Evolutionary conservation across 2,329 filamentous ascomycete species (phyloP).

Genomic region (Xenoacremonium recifei): DNA sequence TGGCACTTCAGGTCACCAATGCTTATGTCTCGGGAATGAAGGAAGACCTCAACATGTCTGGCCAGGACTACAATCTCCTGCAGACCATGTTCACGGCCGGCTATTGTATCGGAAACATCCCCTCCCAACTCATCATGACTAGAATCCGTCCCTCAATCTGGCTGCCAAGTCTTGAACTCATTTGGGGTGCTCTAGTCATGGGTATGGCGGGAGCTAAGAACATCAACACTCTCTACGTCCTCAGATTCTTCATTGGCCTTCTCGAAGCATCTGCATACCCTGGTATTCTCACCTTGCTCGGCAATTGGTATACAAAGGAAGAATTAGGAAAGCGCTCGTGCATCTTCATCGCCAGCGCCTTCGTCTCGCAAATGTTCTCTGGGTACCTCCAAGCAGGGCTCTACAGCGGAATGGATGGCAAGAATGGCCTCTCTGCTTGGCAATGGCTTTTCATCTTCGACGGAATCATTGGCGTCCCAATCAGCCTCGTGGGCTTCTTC

Average conservation of each 20-base stretch:
- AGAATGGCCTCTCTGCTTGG: constrained; percentile 18
- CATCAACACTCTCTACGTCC: constrained; percentile 20
- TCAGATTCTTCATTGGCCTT: constrained; percentile 45
- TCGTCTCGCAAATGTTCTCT: constrained; percentile 43
- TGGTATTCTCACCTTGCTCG: constrained; percentile 37
- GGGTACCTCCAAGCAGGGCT: constrained; percentile 43
- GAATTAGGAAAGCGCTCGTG: constrained; percentile 42
- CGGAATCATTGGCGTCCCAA: constrained; percentile 15
- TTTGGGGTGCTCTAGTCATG: constrained; percentile 23
- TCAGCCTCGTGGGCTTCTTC: constrained; percentile 16
- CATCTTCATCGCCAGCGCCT: constrained; percentile 43
- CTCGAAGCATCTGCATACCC: constrained; percentile 38
- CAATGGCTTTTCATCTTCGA: constrained; percentile 42
- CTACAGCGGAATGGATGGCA: constrained; percentile 39
- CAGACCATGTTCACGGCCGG: constrained; percentile 12
- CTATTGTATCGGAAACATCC: constrained; percentile 12
- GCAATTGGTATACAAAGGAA: constrained; percentile 42
- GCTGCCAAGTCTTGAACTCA: constrained; percentile 28
- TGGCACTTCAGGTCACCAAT: no score
- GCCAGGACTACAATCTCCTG: constrained; percentile 13
- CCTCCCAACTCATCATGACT: constrained; percentile 9
- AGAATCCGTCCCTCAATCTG: constrained; percentile 27
- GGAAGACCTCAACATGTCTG: constrained; percentile 10
- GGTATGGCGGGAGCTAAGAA: constrained; percentile 24
- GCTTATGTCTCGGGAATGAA: constrained; percentile 14